Conservation (phyloP, 2,329 filamentous ascomycete genomes). For the Colletotrichum noveboracense region DNA sequence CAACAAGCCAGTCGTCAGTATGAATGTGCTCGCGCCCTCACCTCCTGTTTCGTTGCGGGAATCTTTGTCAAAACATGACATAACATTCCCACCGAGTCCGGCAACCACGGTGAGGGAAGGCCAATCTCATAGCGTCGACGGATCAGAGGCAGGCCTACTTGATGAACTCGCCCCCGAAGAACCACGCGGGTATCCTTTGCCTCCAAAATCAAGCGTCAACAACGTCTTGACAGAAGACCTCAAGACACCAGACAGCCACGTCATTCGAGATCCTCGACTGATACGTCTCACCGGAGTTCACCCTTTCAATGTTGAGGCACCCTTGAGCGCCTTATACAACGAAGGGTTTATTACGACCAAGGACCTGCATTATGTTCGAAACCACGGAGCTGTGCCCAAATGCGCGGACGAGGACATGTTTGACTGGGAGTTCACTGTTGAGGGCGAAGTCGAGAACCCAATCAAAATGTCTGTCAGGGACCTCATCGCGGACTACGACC, state of each 20-base stretch:
- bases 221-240: constrained; percentile 76
- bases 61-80: constrained; percentile 7
- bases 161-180: constrained; percentile 22
- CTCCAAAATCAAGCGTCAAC: constrained; percentile 66
- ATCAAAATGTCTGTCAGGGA: constrained; percentile 74
- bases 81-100: constrained; percentile 42
- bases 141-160: constrained; percentile 16
- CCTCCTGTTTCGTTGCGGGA: background rate
- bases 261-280: constrained; percentile 78
- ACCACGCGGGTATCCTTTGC: constrained; percentile 62
- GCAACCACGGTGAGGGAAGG: constrained; percentile 43
- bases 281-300: constrained; percentile 89
- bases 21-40: background rate
- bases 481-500: constrained; percentile 76
- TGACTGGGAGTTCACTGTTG: constrained; percentile 82
- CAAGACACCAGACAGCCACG: constrained; percentile 83
- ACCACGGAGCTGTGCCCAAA: constrained; percentile 83
- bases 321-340: constrained; percentile 78
- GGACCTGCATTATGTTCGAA: constrained; percentile 89
- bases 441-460: constrained; percentile 83
- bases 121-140: constrained; percentile 37
- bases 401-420: constrained; percentile 75
- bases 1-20: background rate
- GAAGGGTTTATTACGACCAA: constrained; percentile 85
- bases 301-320: constrained; percentile 90